Base-by-base conservation (phyloP, 768 basidiomycete species). In the Mycena filopes region DNA sequence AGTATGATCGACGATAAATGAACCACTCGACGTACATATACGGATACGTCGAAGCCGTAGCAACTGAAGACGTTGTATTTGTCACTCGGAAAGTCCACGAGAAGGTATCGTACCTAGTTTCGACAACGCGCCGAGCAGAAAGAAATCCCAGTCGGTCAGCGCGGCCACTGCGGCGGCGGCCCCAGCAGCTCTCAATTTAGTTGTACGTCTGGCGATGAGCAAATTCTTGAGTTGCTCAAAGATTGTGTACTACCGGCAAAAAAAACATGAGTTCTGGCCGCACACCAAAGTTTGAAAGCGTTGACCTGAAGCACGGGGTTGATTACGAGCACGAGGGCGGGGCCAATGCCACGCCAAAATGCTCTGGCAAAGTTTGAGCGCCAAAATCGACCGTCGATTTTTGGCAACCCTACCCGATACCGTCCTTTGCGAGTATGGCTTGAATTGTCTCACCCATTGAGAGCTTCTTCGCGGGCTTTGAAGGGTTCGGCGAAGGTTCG, bases 191-290 rank as follows among this genome's bases (percentile, higher is more conserved):
- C 84, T 82, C 69, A 88, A 75, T 69, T 79, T 85, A 51, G 74
- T 81, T 29, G 86, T 88, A 38, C 92, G 86, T 31, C 84, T 84
- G 64, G 85, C 83, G 58, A 95, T 79, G 62, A 98, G 73, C 40
- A 87, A 71, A 71, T 96, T 98, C 83, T 97, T 98, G 71, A 99
- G 82, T 74, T 98, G 95, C 78, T 99, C 97, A 68, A 98, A 99
- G 0, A 90, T 88, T 21, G 97, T 98, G 76, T 98, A 96, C 81
- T 66, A 20, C 18, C 4, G 10, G 18, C 20, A 10, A 4, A 41
- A 12, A 29, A 42, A 16, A 21, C 4, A 6, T 46, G 31, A 57
- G 28, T 33, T 10, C 3, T 5, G 36, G 15, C 18, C 12, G 21
- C 45, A 20, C 16, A 56, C 12, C 25, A 26, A 45, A 20, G 2